Percentiles rank a stretch among this genome's conserved stretches.
phyloP scores from a whole-genome alignment of 2,329 filamentous ascomycete species.

The Fusarium torulosum region DNA sequence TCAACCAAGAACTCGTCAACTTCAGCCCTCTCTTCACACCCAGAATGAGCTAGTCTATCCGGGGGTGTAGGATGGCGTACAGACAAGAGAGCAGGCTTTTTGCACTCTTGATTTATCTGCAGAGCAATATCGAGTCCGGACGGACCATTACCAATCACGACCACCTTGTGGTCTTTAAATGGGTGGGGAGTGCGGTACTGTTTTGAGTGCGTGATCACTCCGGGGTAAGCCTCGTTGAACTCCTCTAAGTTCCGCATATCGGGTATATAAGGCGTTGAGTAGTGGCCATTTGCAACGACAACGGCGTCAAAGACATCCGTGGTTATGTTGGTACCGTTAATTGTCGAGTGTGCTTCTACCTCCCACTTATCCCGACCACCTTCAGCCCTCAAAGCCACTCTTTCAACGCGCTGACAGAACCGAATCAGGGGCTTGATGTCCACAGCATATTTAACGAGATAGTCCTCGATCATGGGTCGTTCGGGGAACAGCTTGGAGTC shows the following conservation, averaged over 20 bases:
- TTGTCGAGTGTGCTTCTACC: conserved; percentile 66
- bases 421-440: conserved; percentile 75
- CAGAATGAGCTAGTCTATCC: conserved; percentile 59
- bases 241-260: conserved; percentile 68
- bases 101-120: conserved; percentile 76
- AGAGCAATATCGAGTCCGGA: conserved; percentile 86
- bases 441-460: conserved; percentile 78
- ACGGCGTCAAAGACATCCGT: conserved; percentile 77
- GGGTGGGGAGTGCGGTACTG: conserved; percentile 76
- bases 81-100: conserved; percentile 73
- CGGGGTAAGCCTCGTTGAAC: conserved; percentile 71
- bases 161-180: conserved; percentile 77
- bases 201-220: conserved; percentile 79
- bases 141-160: conserved; percentile 86
- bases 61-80: conserved; percentile 65
- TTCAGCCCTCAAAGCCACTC: conserved; percentile 58
- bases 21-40: conserved; percentile 65
- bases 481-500: conserved; percentile 79
- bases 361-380: conserved; percentile 68
- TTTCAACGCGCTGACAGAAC: conserved; percentile 78
- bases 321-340: conserved; percentile 55
- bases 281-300: conserved; percentile 81
- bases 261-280: conserved; percentile 76
- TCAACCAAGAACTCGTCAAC: conserved; percentile 69
- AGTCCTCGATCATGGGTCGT: conserved; percentile 77